phyloP scores from a whole-genome alignment of 2,329 filamentous ascomycete species.

The Cadophora gregata region DNA sequence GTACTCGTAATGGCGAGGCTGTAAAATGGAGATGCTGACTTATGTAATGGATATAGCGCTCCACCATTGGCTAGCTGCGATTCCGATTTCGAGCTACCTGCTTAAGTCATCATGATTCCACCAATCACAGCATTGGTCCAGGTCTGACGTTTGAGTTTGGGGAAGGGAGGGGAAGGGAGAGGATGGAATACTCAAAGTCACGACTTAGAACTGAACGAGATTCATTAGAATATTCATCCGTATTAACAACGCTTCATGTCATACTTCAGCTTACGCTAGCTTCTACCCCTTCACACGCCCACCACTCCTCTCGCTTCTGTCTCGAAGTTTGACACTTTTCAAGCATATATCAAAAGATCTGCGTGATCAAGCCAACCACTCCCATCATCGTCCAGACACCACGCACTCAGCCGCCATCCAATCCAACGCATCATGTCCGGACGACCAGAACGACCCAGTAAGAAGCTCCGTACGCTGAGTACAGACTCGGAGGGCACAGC shows the following conservation, averaged over 20 bases:
- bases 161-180: neutral
- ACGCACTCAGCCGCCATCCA: slow-evolving; percentile 1
- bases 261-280: neutral
- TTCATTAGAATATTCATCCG: neutral
- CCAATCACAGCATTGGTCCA: slow-evolving; percentile 14
- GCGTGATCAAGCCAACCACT: neutral
- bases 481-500: slow-evolving; percentile 42
- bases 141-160: slow-evolving; percentile 18
- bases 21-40: neutral
- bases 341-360: neutral
- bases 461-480: slow-evolving; percentile 39
- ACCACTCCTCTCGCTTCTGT: neutral
- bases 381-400: neutral
- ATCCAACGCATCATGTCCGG: slow-evolving; percentile 34
- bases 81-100: neutral
- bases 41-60: slow-evolving; percentile 2
- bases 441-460: slow-evolving; percentile 37
- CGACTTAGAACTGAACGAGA: neutral
- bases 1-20: slow-evolving; percentile 9
- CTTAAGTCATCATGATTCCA: slow-evolving; percentile 30
- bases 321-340: too few species aligned
- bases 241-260: neutral
- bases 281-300: neutral
- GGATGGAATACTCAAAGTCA: neutral
- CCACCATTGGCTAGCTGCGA: slow-evolving; percentile 7